phyloP scores from a whole-genome alignment of 495 filamentous ascomycete genomes.

The Acidiella bohemica region DNA sequence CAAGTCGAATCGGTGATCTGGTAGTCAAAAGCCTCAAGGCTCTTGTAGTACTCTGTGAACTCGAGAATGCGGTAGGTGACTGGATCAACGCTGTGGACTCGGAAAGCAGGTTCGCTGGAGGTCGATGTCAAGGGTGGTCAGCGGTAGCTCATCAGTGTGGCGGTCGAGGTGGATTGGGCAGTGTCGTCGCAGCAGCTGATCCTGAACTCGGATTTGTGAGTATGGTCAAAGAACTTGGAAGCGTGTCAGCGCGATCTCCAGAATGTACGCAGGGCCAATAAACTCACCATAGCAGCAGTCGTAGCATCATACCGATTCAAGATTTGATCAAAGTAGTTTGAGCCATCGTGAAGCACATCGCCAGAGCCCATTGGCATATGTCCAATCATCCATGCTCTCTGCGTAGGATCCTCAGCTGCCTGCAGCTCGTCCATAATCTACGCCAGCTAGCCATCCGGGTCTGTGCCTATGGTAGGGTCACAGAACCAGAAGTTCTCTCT shows the following conservation, averaged over 20 bases:
- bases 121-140: conserved; percentile 41
- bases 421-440: conserved; percentile 3
- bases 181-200: conserved; percentile 39
- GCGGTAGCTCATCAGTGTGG: conserved; percentile 37
- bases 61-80: conserved; percentile 42
- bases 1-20: conserved; percentile 33
- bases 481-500: conserved; percentile 9
- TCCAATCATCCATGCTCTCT: conserved; percentile 4
- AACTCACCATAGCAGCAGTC: not conserved
- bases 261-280: not conserved
- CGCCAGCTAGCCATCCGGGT: conserved; percentile 3
- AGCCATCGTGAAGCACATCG: conserved; percentile 4
- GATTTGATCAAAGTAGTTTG: conserved; percentile 2
- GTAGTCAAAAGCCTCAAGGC: conserved; percentile 34
- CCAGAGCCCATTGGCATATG: conserved; percentile 5
- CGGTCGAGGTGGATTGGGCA: conserved; percentile 27
- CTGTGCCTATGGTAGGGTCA: conserved; percentile 5
- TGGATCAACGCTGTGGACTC: conserved; percentile 40
- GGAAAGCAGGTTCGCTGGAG: conserved; percentile 40
- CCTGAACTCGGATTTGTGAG: conserved; percentile 37
- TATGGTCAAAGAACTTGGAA: conserved; percentile 1
- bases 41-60: conserved; percentile 38
- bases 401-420: conserved; percentile 1
- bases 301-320: not conserved
- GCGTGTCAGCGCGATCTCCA: too few species aligned